Evolutionary conservation across 805 yeast genomes (phyloP).

Genomic region (Kodamaea jinghongensis): DNA sequence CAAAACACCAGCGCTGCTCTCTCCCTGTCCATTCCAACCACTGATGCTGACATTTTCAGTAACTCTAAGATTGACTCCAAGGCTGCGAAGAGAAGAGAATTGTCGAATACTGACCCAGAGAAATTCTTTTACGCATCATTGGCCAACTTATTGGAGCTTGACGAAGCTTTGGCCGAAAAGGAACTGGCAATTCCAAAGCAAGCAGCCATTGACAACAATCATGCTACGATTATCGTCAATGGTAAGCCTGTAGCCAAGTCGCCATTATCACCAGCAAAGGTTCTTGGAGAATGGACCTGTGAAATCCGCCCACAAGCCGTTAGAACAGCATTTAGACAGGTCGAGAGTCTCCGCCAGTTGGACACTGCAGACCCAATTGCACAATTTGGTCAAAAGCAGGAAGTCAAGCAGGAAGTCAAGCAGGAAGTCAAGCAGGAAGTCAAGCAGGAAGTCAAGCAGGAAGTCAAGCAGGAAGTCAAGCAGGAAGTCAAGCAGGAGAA

Average conservation of each 20-base stretch:
- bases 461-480: conserved; percentile 5
- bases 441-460: conserved; percentile 5
- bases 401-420: conserved; percentile 4
- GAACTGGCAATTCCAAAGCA: conserved; percentile 17
- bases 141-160: conserved; percentile 48
- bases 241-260: conserved; percentile 20
- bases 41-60: conserved; percentile 22
- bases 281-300: conserved; percentile 38
- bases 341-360: conserved; percentile 35
- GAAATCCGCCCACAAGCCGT: conserved; percentile 46
- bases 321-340: conserved; percentile 45
- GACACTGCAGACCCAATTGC: conserved; percentile 18
- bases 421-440: conserved; percentile 4
- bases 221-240: conserved; percentile 22
- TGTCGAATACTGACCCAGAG: conserved; percentile 45
- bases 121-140: conserved; percentile 50
- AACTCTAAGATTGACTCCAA: conserved; percentile 36
- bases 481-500: background rate
- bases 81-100: conserved; percentile 44
- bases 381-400: conserved; percentile 3
- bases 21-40: conserved; percentile 9
- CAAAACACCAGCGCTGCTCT: conserved; percentile 5
- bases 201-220: conserved; percentile 17
- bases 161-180: conserved; percentile 33
- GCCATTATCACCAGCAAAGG: conserved; percentile 38